These are phyloP conservation scores for Aphanomyces astaci DNA, from an alignment of 352 stramenopile genomes.

Conservation along the genomic window DNA sequence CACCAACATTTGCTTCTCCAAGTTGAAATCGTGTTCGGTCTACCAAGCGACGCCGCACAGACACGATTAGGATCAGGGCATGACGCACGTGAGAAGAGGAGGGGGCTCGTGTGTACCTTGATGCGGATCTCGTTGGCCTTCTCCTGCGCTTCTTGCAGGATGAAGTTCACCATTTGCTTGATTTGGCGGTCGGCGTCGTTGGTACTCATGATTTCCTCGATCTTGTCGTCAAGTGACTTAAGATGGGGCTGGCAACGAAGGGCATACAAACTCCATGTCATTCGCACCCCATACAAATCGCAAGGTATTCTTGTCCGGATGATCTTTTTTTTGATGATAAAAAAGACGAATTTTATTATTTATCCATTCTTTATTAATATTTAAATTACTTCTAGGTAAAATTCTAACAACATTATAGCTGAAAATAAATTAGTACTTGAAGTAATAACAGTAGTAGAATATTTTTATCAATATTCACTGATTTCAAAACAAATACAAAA, in stretches of 20 bases:
- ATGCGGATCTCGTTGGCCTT: conserved; percentile 99
- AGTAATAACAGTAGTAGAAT: too few species aligned
- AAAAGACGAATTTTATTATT: background rate
- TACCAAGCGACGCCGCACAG: too few species aligned
- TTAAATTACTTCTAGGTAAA: background rate
- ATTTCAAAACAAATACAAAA: too few species aligned
- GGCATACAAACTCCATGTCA: background rate
- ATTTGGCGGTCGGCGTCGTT: conserved; percentile 85
- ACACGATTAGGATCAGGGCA: background rate
- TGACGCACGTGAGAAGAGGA: background rate
- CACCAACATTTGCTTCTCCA: conserved; percentile 98
- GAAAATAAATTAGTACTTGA: too few species aligned
- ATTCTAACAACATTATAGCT: too few species aligned
- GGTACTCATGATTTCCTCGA: conserved; percentile 57
- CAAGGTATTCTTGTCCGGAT: background rate
- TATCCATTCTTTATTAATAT: background rate
- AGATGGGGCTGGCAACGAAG: conserved; percentile 16
- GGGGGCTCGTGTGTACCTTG: conserved; percentile 54
- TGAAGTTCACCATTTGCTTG: conserved; percentile 98
- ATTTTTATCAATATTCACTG: too few species aligned
- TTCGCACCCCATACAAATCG: background rate
- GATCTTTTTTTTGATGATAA: too few species aligned
- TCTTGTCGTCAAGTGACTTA: conserved; percentile 15
- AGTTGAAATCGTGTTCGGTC: conserved; percentile 98
- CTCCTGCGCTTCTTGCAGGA: conserved; percentile 98